Base-by-base conservation (phyloP, 768 basidiomycete genomes). In the Suillus spraguei region DNA sequence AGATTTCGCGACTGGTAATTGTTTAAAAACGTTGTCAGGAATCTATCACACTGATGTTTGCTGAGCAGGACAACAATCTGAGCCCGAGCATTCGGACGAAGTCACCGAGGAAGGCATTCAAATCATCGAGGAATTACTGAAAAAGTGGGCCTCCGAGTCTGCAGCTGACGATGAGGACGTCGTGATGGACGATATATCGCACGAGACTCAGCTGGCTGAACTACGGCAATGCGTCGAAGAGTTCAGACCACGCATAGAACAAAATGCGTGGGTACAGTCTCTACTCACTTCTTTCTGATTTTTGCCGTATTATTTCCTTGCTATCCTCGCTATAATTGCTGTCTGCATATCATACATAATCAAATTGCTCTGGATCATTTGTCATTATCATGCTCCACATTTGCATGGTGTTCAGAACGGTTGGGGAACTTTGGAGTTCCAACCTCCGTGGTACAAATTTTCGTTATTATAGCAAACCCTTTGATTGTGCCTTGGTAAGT, bases 71-170 rank as follows among this genome's bases (percentile, higher is more conserved):
- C 65, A 73, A 55, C 73, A 78, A 22, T 64, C 70, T 17, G 74
- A 80, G 4, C 74, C 82, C 4, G 80, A 82, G 49, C 80, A 88
- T 64, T 75, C 87, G 14, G 73, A 85, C 35, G 83, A 87, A 17
- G 83, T 89, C 53, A 85, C 85, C 5, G 89, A 94, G 38, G 86
- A 91, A 67, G 97, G 97, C 2, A 87, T 95, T 8, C 77, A 83
- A 56, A 83, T 96, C 24, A 86, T 99, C 66, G 87, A 95, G 70
- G 83, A 90, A 28, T 82, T 99, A 69, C 83, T 99, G 49, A 76
- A 80, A 20, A 74, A 79, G 14, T 99, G 97, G 89, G 78, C 82
- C 5, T 65, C 67, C 1, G 54, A 69, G 74, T 72, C 79, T 38
- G 72, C 76, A 47, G 67, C 72, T 46, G 74, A 78, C 17, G 77